A percentile compares a stretch with the other conserved stretches of the same genome.
Conservation (phyloP, 2,329 filamentous ascomycete genomes). For the Chrysosporium queenslandicum region DNA sequence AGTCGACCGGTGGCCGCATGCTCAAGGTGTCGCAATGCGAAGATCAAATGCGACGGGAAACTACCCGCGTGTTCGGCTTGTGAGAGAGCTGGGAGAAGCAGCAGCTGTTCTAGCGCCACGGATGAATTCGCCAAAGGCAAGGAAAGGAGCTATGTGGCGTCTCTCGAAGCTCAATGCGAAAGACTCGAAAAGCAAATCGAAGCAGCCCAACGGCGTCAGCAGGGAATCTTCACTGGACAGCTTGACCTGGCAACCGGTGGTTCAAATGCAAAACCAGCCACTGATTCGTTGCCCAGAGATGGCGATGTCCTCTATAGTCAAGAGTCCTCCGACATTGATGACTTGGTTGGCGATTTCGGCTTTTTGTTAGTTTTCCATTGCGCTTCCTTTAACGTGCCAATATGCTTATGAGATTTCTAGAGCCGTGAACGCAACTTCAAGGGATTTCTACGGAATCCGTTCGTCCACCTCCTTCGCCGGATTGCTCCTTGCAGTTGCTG, state of each 20-base stretch:
- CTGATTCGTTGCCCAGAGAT: constrained; percentile 27
- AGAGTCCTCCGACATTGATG: constrained; percentile 81
- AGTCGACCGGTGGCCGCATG: constrained; percentile 71
- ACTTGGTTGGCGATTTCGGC: constrained; percentile 86
- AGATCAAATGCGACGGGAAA: constrained; percentile 97
- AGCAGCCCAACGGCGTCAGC: constrained; percentile 37
- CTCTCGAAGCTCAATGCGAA: constrained; percentile 83
- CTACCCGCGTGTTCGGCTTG: constrained; percentile 90
- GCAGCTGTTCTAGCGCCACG: constrained; percentile 85
- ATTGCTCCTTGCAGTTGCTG: constrained; percentile 72
- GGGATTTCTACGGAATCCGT: constrained; percentile 83
- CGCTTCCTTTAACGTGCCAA: not conserved
- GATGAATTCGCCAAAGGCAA: constrained; percentile 94
- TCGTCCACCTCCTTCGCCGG: constrained; percentile 88
- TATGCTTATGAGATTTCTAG: constrained; percentile 37
- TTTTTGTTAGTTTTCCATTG: constrained; percentile 53
- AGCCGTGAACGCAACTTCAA: constrained; percentile 85
- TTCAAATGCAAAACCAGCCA: constrained; percentile 14
- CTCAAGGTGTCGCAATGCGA: constrained; percentile 75
- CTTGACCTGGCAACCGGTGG: not conserved
- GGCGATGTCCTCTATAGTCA: constrained; percentile 31
- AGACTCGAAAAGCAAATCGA: constrained; percentile 68
- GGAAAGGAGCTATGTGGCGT: constrained; percentile 91
- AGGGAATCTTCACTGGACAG: not conserved
- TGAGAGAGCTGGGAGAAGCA: constrained; percentile 76